Percentiles rank a stretch among this genome's conserved stretches.
Conservation (phyloP, 805 yeast genomes). For the Pichia heedii region DNA sequence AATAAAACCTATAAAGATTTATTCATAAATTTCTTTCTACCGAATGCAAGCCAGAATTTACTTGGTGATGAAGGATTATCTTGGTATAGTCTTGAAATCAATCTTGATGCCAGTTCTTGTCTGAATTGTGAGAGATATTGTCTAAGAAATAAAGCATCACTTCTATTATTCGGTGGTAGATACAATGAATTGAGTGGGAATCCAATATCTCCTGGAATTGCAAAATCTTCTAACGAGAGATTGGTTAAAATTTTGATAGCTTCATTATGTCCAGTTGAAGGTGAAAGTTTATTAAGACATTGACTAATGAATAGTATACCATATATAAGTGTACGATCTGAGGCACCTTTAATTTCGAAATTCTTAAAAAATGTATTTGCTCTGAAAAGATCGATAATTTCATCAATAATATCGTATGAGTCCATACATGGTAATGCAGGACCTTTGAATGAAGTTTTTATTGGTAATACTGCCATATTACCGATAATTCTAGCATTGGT, state of each 20-base stretch:
- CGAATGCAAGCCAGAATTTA: constrained; percentile 93
- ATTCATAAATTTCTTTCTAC: constrained; percentile 93
- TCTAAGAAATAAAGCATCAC: constrained; percentile 72
- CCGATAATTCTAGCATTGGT: constrained; percentile 57
- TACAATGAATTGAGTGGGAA: constrained; percentile 84
- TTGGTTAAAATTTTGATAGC: constrained; percentile 68
- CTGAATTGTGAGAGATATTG: constrained; percentile 85
- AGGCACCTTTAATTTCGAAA: constrained; percentile 92
- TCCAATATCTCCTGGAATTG: constrained; percentile 91
- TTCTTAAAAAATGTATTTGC: constrained; percentile 95
- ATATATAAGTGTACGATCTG: constrained; percentile 86
- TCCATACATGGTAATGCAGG: constrained; percentile 76
- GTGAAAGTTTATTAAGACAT: constrained; percentile 57
- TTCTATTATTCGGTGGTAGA: constrained; percentile 62
- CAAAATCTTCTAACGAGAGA: constrained; percentile 76
- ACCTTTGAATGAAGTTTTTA: constrained; percentile 78
- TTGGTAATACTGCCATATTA: constrained; percentile 76
- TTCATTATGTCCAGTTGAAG: constrained; percentile 42
- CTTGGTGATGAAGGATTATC: constrained; percentile 58
- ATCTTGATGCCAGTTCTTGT: constrained; percentile 81
- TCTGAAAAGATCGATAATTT: constrained; percentile 80
- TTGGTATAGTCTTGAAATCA: constrained; percentile 62
- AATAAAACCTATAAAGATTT: constrained; percentile 45
- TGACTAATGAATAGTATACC: constrained; percentile 87
- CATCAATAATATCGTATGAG: constrained; percentile 89